These are phyloP conservation scores for Setaria viridis DNA, from an alignment of 202 grass and related monocot species.

Conservation along the genomic window DNA sequence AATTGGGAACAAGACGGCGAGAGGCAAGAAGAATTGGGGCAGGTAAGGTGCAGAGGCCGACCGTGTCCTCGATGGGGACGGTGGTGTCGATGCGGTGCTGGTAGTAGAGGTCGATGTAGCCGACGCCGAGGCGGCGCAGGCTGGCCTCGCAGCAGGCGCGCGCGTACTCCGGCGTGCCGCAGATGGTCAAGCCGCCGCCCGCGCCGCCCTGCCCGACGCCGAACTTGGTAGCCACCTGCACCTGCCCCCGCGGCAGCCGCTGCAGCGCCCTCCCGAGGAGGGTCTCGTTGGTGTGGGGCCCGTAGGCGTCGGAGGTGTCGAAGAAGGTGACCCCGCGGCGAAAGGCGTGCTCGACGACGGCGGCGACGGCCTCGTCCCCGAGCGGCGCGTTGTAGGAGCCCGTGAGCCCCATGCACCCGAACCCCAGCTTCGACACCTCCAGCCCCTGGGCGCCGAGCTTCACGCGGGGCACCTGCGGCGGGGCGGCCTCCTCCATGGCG, in stretches of 20 bases:
- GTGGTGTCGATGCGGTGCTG: constrained; percentile 70
- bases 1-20: not conserved
- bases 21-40: not conserved
- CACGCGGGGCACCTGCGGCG: constrained; percentile 45
- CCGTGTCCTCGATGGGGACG: constrained; percentile 87
- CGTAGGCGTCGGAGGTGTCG: constrained; percentile 83
- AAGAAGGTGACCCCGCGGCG: constrained; percentile 80
- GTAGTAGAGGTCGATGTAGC: constrained; percentile 92
- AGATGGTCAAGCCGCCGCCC: constrained; percentile 28
- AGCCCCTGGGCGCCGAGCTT: constrained; percentile 69
- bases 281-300: constrained; percentile 64
- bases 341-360: constrained; percentile 72
- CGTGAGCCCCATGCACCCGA: constrained; percentile 77
- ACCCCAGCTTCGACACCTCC: constrained; percentile 80
- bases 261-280: constrained; percentile 72
- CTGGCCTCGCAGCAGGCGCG: constrained; percentile 69
- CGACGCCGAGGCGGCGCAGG: constrained; percentile 68
- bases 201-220: constrained; percentile 47
- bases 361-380: constrained; percentile 48
- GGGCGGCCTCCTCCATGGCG: constrained; percentile 30
- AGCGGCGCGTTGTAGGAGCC: constrained; percentile 64
- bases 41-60: not conserved
- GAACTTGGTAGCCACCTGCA: constrained; percentile 91
- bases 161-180: constrained; percentile 71
- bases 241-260: constrained; percentile 65